These are phyloP conservation scores for Penicillium steckii DNA, from an alignment of 495 filamentous ascomycete genomes.

Conservation along the genomic window DNA sequence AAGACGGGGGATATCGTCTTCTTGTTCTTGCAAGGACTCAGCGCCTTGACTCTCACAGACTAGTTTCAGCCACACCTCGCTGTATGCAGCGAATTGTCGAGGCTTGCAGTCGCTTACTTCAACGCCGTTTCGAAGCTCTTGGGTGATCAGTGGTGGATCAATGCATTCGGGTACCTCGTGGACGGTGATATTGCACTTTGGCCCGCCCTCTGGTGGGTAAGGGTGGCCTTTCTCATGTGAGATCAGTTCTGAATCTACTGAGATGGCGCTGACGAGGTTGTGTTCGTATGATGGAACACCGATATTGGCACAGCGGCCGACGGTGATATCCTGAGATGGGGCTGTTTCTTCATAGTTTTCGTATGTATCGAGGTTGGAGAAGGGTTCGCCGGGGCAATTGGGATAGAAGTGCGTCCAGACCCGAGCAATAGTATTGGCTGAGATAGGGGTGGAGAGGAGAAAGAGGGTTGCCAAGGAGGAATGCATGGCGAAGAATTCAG, in stretches of 20 bases:
- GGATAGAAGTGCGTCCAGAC: slow-evolving; percentile 41
- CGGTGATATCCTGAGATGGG: slow-evolving; percentile 24
- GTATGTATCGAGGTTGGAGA: slow-evolving; percentile 24
- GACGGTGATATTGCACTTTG: slow-evolving; percentile 35
- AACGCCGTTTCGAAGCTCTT: slow-evolving; percentile 21
- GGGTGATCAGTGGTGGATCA: slow-evolving; percentile 29
- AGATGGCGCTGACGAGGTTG: slow-evolving; percentile 29
- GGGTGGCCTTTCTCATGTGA: slow-evolving; percentile 12
- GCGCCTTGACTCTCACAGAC: slow-evolving; percentile 19
- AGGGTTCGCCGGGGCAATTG: slow-evolving; percentile 28
- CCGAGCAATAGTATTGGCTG: slow-evolving; percentile 26
- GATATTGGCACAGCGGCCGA: slow-evolving; percentile 30
- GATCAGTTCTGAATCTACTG: slow-evolving; percentile 31
- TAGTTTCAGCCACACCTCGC: slow-evolving; percentile 35
- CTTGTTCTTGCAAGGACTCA: slow-evolving; percentile 3
- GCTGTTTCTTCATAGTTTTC: slow-evolving; percentile 28
- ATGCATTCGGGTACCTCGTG: slow-evolving; percentile 39
- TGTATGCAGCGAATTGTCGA: slow-evolving; percentile 27
- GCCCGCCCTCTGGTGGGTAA: slow-evolving; percentile 11
- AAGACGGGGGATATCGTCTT: slow-evolving; percentile 11
- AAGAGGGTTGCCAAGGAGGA: slow-evolving; percentile 21
- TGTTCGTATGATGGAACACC: slow-evolving; percentile 28
- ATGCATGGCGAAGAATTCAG: slow-evolving; percentile 15
- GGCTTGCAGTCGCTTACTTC: slow-evolving; percentile 28
- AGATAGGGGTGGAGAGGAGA: slow-evolving; percentile 24